A percentile compares a stretch with the other conserved stretches of the same genome.
Conservation (phyloP, 441 rosid genomes). For the Adansonia gregorii region DNA sequence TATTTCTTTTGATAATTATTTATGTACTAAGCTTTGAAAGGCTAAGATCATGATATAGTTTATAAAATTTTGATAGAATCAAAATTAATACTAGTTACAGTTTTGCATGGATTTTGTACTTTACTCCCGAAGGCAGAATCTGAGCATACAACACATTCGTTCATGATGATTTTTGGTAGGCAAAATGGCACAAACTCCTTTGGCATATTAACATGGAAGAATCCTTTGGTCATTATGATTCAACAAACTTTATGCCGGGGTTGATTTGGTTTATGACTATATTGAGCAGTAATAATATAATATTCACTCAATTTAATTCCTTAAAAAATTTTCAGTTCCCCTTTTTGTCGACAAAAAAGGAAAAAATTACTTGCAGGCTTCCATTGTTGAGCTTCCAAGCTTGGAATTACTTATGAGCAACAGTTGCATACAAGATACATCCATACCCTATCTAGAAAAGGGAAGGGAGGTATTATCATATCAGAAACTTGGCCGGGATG, state of each 20-base stretch:
- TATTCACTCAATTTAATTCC: background rate
- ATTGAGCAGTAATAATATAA: background rate
- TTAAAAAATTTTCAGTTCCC: background rate
- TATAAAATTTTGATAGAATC: constrained; percentile 6
- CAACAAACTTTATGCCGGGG: background rate
- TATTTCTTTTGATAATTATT: no score
- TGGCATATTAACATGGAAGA: background rate
- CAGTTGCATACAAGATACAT: background rate
- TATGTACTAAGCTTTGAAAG: no score
- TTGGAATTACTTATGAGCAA: background rate
- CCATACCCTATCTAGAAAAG: background rate
- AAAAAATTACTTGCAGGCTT: background rate
- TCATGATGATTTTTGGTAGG: constrained; percentile 4
- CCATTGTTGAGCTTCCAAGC: background rate
- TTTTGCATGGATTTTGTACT: constrained; percentile 13
- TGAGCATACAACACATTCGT: background rate
- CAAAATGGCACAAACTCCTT: constrained; percentile 16
- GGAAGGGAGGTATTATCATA: background rate
- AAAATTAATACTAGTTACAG: background rate
- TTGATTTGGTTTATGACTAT: background rate
- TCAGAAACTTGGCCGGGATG: constrained; percentile 29
- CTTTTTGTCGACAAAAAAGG: no score
- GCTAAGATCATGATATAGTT: background rate
- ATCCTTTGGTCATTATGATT: background rate
- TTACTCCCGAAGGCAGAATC: constrained; percentile 12